Evolutionary conservation across 331 rosid genomes (phyloP).

Genomic region (Quercus lobata): DNA sequence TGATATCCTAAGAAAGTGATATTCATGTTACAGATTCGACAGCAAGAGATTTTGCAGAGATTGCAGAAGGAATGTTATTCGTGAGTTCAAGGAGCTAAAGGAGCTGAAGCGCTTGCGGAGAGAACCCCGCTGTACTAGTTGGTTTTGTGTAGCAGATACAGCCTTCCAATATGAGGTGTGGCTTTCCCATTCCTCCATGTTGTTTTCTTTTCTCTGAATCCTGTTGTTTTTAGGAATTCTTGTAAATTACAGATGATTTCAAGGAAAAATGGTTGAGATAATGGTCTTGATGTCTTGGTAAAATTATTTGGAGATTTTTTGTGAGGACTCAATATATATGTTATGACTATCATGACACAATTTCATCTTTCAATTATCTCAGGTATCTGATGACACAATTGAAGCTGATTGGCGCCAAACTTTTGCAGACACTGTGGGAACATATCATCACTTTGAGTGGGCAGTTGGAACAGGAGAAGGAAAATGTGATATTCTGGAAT

Average conservation of each 20-base stretch:
- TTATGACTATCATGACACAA: slow-evolving; percentile 3
- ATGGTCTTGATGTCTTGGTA: slow-evolving; percentile 2
- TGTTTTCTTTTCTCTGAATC: background rate
- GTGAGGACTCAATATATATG: slow-evolving; percentile 5
- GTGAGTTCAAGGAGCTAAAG: slow-evolving; percentile 96
- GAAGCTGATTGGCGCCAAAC: slow-evolving; percentile 94
- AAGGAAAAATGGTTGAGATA: background rate
- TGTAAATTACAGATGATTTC: background rate
- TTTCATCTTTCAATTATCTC: slow-evolving; percentile 28
- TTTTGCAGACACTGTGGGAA: slow-evolving; percentile 72
- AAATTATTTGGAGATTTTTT: slow-evolving; percentile 15
- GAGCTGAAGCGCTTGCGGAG: slow-evolving; percentile 94
- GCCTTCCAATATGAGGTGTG: slow-evolving; percentile 95
- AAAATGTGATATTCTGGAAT: slow-evolving; percentile 86
- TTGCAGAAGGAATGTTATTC: slow-evolving; percentile 95
- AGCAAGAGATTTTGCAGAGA: slow-evolving; percentile 99
- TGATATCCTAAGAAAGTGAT: slow-evolving; percentile 24
- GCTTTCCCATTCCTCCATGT: slow-evolving; percentile 25
- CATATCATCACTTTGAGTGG: slow-evolving; percentile 96
- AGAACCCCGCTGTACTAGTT: slow-evolving; percentile 90
- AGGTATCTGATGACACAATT: slow-evolving; percentile 80
- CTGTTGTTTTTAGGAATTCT: slow-evolving; percentile 4
- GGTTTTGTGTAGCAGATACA: slow-evolving; percentile 98
- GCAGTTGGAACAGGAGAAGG: slow-evolving; percentile 98
- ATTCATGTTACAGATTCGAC: slow-evolving; percentile 77